A percentile compares a stretch with the other conserved stretches of the same genome.
These are phyloP conservation scores for Kwoniella shandongensis DNA, from an alignment of 768 basidiomycete genomes.

Conservation along the genomic window DNA sequence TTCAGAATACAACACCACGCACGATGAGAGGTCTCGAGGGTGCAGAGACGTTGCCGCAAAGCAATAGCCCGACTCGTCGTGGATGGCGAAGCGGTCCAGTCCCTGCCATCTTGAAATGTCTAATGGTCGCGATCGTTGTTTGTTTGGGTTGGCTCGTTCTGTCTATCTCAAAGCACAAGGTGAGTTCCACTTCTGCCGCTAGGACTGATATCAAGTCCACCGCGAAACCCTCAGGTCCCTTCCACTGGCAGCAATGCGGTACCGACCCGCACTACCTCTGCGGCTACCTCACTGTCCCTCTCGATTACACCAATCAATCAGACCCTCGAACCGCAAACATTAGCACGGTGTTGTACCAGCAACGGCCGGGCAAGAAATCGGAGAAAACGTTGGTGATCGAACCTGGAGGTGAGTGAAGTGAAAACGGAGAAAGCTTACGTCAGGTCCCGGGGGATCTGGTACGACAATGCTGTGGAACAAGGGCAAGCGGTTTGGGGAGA, in stretches of 20 bases:
- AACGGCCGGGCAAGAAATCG: conserved; percentile 5
- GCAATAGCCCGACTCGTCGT: too few species aligned
- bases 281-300: conserved; percentile 16
- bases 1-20: too few species aligned
- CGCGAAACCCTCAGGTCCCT: not conserved
- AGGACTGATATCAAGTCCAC: too few species aligned
- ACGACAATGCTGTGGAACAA: conserved; percentile 14
- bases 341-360: conserved; percentile 11
- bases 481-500: conserved; percentile 8
- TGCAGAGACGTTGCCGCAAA: too few species aligned
- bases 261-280: conserved; percentile 14
- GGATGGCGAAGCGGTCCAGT: too few species aligned
- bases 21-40: too few species aligned
- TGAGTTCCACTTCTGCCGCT: too few species aligned
- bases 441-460: conserved; percentile 20
- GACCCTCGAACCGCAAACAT: conserved; percentile 10
- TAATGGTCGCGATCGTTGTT: too few species aligned
- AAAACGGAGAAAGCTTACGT: not conserved
- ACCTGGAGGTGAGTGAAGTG: conserved; percentile 12
- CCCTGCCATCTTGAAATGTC: too few species aligned
- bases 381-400: conserved; percentile 20
- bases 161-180: too few species aligned
- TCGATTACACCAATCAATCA: conserved; percentile 22
- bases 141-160: too few species aligned
- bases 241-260: conserved; percentile 8